phyloP scores from a whole-genome alignment of 2,329 filamentous ascomycete species.

The Stylonectria norvegica region DNA sequence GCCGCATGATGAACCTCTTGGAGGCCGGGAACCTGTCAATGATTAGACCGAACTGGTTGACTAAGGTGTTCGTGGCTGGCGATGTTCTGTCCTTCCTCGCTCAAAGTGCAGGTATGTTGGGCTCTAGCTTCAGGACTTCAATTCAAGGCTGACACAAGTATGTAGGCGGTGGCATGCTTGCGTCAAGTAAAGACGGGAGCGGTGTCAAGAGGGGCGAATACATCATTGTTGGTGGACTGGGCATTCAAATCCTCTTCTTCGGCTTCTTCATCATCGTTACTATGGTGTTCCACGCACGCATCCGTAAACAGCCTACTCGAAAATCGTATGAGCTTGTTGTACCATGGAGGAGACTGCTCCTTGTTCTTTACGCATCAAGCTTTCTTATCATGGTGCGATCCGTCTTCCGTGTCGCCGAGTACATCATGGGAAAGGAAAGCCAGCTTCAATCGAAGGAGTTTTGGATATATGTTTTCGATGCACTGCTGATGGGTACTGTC shows the following conservation, averaged over 20 bases:
- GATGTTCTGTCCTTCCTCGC: slow-evolving; percentile 46
- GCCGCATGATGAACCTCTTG: slow-evolving; percentile 37
- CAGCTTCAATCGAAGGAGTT: slow-evolving; percentile 34
- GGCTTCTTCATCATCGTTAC: slow-evolving; percentile 49
- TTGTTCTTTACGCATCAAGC: slow-evolving; percentile 25
- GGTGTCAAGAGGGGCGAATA: slow-evolving; percentile 38
- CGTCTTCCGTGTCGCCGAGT: slow-evolving; percentile 42
- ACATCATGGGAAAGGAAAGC: slow-evolving; percentile 33
- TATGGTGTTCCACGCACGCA: slow-evolving; percentile 41
- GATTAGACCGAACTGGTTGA: slow-evolving; percentile 43
- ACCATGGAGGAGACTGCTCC: slow-evolving; percentile 32
- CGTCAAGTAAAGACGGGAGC: slow-evolving; percentile 23
- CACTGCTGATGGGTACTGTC: slow-evolving; percentile 32
- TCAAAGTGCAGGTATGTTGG: slow-evolving; percentile 25
- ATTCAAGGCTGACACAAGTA: not conserved
- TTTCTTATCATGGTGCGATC: slow-evolving; percentile 40
- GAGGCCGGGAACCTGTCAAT: slow-evolving; percentile 39
- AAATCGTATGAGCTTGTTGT: slow-evolving; percentile 19
- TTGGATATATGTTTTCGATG: slow-evolving; percentile 38
- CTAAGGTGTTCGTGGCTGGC: slow-evolving; percentile 48
- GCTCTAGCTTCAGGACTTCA: not conserved
- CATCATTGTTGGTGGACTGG: slow-evolving; percentile 50
- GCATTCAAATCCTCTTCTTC: slow-evolving; percentile 54
- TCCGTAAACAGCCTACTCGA: slow-evolving; percentile 17
- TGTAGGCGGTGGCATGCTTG: slow-evolving; percentile 25